Base-by-base conservation (phyloP, 345 rosid species). In the Linum trigynum region DNA sequence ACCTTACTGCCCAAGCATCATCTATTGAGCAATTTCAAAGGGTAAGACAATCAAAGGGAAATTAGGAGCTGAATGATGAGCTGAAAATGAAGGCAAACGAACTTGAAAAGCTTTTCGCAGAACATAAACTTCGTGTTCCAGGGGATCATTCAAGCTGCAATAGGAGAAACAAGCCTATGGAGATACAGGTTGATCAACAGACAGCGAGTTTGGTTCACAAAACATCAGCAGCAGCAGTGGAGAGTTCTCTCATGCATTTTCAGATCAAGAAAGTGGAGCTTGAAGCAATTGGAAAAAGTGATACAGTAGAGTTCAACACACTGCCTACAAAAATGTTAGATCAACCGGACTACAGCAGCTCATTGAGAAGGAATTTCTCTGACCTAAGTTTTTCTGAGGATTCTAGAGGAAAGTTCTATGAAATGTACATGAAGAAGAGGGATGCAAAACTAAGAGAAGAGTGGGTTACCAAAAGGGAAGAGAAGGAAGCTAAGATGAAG, bases 21-120 rank as follows among this genome's bases (percentile, higher is more conserved):
- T 57, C 39, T 14, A 71, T 69, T 57, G 96, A 86, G 74, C 91
- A 82, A 78, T 81, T 77, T 80, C 96, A 82, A 69, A 88, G 88
- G 80, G 78, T 61, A 38, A 81, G 96, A 76, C 90, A 83, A 69
- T 75, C 85, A 39, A 90, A 87, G 80, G 99, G 97, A 70, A 90
- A 84, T 80, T 96, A 84, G 78, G 99, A 85, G 65, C 88, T 83
- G 70, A 88, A 94, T 67, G 86, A 90, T 39, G 96, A 86, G 80
- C 78, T 92, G 77, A 85, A 83, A 79, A 76, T 80, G 78, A 86
- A 92, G 77, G 98, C 96, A 59, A 78, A 81, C 72, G 97, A 92
- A 75, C 90, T 92, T 68, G 97, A 92, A 72, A 90, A 83, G 82
- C 94, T 92, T 65, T 90, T 92, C 77, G 89, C 96, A 1, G 89